A percentile compares a stretch with the other conserved stretches of the same genome.
Evolutionary conservation across 1,284 basidiomycete genomes (phyloP).

Genomic region (Tilletia horrida): DNA sequence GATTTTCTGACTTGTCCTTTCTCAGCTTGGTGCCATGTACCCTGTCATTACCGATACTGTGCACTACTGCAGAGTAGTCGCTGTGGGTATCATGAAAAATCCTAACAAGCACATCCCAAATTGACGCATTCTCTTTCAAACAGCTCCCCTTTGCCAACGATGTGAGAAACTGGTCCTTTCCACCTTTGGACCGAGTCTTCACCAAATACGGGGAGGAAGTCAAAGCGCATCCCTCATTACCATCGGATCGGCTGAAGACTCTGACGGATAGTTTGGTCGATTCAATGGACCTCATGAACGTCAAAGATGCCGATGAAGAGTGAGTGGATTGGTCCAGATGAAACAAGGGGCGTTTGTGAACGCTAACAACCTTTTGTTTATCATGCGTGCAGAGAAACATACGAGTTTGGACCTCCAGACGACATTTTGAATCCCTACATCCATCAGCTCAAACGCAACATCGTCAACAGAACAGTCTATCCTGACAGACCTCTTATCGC

Average conservation of each 20-base stretch:
- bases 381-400: constrained; percentile 19
- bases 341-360: constrained; percentile 18
- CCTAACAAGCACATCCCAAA: too few relatives aligned
- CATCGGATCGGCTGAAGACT: constrained; percentile 71
- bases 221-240: constrained; percentile 74
- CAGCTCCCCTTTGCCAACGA: constrained; percentile 95
- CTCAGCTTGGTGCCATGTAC: constrained; percentile 36
- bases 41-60: constrained; percentile 35
- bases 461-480: constrained; percentile 3
- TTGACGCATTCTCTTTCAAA: constrained; percentile 17
- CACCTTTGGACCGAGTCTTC: constrained; percentile 71
- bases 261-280: constrained; percentile 84
- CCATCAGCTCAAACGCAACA: constrained; percentile 7
- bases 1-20: background rate
- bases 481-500: background rate
- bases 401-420: constrained; percentile 1
- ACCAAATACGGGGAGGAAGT: constrained; percentile 73
- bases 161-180: constrained; percentile 78
- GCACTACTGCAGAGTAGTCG: constrained; percentile 36
- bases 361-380: constrained; percentile 25
- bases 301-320: constrained; percentile 66
- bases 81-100: background rate
- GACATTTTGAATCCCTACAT: constrained; percentile 18
- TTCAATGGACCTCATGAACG: constrained; percentile 72
- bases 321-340: constrained; percentile 51